Evolutionary conservation across 345 rosid species (phyloP).

Genomic region (Eucalyptus curtisii): DNA sequence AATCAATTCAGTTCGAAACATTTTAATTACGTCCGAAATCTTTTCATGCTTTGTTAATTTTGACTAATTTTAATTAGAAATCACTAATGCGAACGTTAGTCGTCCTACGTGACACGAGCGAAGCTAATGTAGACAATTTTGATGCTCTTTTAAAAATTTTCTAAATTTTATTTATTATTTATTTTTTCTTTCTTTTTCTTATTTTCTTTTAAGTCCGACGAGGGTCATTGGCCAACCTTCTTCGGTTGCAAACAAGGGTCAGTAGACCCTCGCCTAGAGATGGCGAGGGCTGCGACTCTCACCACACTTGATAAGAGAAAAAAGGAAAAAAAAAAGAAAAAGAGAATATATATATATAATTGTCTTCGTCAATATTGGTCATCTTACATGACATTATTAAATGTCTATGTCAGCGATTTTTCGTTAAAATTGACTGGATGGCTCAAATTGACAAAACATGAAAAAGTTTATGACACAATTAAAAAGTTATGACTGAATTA

Average conservation of each 20-base stretch:
- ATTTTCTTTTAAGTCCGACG: fast-evolving
- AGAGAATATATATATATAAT: no score
- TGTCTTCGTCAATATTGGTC: fast-evolving
- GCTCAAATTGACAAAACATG: fast-evolving
- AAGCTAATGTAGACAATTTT: no score
- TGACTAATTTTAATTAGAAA: no score
- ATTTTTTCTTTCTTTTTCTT: no score
- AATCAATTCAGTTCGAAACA: fast-evolving
- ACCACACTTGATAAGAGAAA: no score
- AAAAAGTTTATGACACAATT: no score
- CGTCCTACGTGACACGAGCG: fast-evolving
- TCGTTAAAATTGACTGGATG: fast-evolving
- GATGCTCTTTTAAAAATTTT: fast-evolving
- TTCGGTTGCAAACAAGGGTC: not conserved
- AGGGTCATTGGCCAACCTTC: not conserved
- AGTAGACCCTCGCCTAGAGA: no score
- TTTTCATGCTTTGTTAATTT: fast-evolving
- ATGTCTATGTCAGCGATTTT: fast-evolving
- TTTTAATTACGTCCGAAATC: fast-evolving
- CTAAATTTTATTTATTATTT: no score
- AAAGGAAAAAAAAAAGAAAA: no score
- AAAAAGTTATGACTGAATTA: fast-evolving
- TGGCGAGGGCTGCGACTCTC: no score
- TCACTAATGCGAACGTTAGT: fast-evolving
- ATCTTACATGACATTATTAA: fast-evolving